A percentile compares a stretch with the other conserved stretches of the same genome.
These are phyloP conservation scores for Calonectria fujianensis DNA, from an alignment of 2,329 filamentous ascomycete species.

Conservation along the genomic window DNA sequence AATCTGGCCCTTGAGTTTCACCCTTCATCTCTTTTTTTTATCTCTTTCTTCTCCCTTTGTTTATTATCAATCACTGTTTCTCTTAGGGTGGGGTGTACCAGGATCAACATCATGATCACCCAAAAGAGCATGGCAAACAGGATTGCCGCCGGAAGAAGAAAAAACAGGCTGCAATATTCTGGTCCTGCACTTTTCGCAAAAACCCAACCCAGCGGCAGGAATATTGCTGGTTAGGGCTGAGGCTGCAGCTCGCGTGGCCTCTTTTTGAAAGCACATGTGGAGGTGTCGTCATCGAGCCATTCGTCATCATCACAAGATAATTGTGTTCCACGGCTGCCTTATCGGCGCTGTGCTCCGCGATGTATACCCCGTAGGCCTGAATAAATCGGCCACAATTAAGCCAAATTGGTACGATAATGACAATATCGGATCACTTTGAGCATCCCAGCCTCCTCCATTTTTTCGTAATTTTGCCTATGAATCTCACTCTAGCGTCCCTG, in stretches of 20 bases:
- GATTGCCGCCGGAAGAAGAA: neutral
- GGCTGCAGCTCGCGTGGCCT: constrained; percentile 21
- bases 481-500: constrained; percentile 11
- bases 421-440: neutral
- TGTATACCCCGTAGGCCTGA: neutral
- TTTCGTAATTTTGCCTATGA: neutral
- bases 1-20: neutral
- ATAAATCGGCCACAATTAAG: neutral
- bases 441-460: constrained; percentile 26
- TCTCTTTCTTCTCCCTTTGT: neutral
- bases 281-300: constrained; percentile 54
- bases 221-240: neutral
- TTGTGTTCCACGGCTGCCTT: neutral
- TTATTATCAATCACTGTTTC: neutral
- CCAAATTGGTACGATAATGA: neutral
- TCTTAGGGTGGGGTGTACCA: neutral
- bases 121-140: constrained; percentile 1
- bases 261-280: constrained; percentile 38
- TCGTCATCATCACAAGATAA: constrained; percentile 38
- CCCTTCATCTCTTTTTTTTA: neutral
- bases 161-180: constrained; percentile 16
- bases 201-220: neutral
- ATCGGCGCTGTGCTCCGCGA: neutral
- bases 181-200: neutral
- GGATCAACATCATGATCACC: neutral